Evolutionary conservation across 441 rosid species (phyloP), one percentile per base, ranked within the genome.

Genomic region (Populus hybrid): DNA sequence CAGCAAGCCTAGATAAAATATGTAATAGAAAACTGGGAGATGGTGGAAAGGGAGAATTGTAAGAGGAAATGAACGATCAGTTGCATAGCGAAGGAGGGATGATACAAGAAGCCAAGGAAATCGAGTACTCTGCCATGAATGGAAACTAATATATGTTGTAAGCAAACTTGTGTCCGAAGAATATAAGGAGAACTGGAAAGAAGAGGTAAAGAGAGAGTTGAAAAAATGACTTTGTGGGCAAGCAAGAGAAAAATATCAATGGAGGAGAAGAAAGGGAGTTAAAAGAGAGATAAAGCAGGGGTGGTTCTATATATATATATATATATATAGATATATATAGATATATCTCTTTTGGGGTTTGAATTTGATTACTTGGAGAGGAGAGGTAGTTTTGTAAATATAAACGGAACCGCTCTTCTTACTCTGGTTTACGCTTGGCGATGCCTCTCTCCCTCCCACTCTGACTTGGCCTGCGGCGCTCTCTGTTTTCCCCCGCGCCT

Each of bases 331-430:
- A 30, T 30, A 30, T 30, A 30, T 30, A n/a, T n/a, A n/a, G n/a
- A n/a, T n/a, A n/a, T n/a, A n/a, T n/a, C n/a, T 0, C 3, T 8
- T 7, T 35, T 35, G 38, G 6, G 8, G 6, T 35, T 35, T 35
- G 32, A 30, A 30, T 35, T 35, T 5, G 38, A 7, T 35, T 35
- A 7, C 78, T 67, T 75, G 67, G 67, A 46, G 66, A 20, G 66
- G 73, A 76, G 50, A 26, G 54, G 32, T 30, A 24, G 35, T 4
- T 24, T n/a, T 12, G 20, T 6, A 8, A 16, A n/a, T 42, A 69
- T 70, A 36, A 61, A 70, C 21, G 70, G 70, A 57, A 70, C 79
- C 74, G 79, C 69, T 59, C 23, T 61, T 70, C 32, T 70, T 23
- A 0, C 9, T 3, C 18, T 8, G 18, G 9, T 66, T 35, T 35